Conservation (phyloP, 1,284 basidiomycete genomes). For the Trametes pubescens region DNA sequence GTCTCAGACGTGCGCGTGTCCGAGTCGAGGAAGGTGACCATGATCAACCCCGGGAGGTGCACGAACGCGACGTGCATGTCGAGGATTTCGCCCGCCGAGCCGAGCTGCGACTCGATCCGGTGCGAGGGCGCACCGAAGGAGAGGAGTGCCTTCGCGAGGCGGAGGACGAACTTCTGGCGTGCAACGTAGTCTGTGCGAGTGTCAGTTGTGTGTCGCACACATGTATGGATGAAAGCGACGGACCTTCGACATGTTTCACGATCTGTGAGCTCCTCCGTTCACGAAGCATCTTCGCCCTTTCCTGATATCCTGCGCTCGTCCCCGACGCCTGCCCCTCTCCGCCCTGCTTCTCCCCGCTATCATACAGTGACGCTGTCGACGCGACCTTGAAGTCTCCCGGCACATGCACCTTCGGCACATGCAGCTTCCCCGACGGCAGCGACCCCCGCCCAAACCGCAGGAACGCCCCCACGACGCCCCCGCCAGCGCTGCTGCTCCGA, state of each 20-base stretch:
- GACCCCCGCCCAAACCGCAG: slow-evolving; percentile 22
- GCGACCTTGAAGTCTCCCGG: slow-evolving; percentile 10
- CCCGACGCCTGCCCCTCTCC: slow-evolving; percentile 5
- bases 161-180: slow-evolving; percentile 80
- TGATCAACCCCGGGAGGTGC: slow-evolving; percentile 81
- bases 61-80: slow-evolving; percentile 77
- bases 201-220: background rate
- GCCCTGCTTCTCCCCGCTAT: slow-evolving; percentile 10
- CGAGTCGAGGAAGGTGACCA: slow-evolving; percentile 77
- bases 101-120: slow-evolving; percentile 83
- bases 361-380: slow-evolving; percentile 25
- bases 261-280: slow-evolving; percentile 38
- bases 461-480: slow-evolving; percentile 29
- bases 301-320: slow-evolving; percentile 28
- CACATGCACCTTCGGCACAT: slow-evolving; percentile 12
- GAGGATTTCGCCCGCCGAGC: slow-evolving; percentile 59
- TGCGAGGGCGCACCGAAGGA: slow-evolving; percentile 88
- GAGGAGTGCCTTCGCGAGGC: slow-evolving; percentile 83
- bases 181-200: slow-evolving; percentile 61
- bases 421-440: background rate
- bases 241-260: slow-evolving; percentile 47
- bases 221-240: slow-evolving; percentile 3
- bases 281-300: slow-evolving; percentile 30
- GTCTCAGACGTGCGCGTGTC: slow-evolving; percentile 69
- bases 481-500: slow-evolving; percentile 8